A percentile compares a stretch with the other conserved stretches of the same genome.
These are phyloP conservation scores for Penicillium crustosum DNA, from an alignment of 2,329 filamentous ascomycete species.

Conservation along the genomic window DNA sequence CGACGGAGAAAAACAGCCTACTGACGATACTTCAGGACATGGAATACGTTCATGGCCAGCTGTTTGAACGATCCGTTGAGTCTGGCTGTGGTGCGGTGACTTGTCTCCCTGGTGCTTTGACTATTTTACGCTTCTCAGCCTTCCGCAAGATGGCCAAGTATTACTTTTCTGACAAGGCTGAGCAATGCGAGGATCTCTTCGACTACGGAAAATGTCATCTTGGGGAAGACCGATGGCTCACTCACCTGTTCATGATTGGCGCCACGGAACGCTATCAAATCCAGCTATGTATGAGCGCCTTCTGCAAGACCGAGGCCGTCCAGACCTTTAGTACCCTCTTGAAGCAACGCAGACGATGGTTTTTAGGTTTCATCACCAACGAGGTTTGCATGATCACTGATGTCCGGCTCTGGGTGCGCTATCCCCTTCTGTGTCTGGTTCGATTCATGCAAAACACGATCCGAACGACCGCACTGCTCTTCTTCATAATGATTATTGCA, in stretches of 20 bases:
- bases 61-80: conserved; percentile 94
- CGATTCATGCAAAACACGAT: conserved; percentile 97
- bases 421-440: conserved; percentile 80
- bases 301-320: conserved; percentile 97
- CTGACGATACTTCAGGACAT: conserved; percentile 95
- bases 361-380: conserved; percentile 95
- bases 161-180: conserved; percentile 96
- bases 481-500: conserved; percentile 89
- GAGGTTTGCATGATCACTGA: conserved; percentile 98
- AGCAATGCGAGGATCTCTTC: conserved; percentile 92
- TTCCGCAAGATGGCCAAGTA: conserved; percentile 97
- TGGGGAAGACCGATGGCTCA: conserved; percentile 94
- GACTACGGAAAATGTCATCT: conserved; percentile 95
- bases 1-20: conserved; percentile 80
- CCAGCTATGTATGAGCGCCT: conserved; percentile 94
- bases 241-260: conserved; percentile 98
- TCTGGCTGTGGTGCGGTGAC: conserved; percentile 92
- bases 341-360: conserved; percentile 95
- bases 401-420: conserved; percentile 83
- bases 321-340: conserved; percentile 81
- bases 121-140: conserved; percentile 91
- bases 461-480: conserved; percentile 85
- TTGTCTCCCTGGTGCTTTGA: conserved; percentile 90
- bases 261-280: conserved; percentile 92
- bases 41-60: conserved; percentile 95